Evolutionary conservation across 2,329 filamentous ascomycete species (phyloP).

Genomic region (Claviceps sp.): DNA sequence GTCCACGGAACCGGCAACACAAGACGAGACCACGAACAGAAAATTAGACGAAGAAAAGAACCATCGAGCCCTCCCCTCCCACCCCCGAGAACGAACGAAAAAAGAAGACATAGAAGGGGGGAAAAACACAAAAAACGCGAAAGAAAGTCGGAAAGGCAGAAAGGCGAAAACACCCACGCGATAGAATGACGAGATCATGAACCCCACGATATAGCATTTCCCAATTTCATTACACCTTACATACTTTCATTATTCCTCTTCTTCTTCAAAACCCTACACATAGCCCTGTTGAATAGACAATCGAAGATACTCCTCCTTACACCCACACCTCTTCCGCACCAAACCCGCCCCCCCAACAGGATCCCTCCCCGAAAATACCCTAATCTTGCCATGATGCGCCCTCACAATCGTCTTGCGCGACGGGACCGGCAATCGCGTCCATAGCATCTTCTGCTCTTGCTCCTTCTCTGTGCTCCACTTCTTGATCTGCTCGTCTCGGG

Average conservation of each 20-base stretch:
- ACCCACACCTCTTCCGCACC: background rate
- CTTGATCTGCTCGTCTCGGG: background rate
- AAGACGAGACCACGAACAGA: background rate
- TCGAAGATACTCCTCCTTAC: background rate
- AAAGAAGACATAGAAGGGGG: background rate
- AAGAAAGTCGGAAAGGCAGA: background rate
- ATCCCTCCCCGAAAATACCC: background rate
- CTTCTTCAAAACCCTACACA: background rate
- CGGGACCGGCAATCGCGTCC: background rate
- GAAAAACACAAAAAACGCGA: background rate
- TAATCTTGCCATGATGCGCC: slow-evolving; percentile 1
- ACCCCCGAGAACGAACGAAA: background rate
- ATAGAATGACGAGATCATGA: background rate
- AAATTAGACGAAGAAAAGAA: background rate
- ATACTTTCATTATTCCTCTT: too few relatives aligned
- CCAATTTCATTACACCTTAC: too few relatives aligned
- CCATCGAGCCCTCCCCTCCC: too few relatives aligned
- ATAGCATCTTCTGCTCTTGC: background rate
- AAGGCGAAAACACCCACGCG: background rate
- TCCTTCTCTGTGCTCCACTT: background rate
- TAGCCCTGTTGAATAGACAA: background rate
- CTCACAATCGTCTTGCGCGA: background rate
- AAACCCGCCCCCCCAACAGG: background rate
- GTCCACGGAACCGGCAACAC: background rate
- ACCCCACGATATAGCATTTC: background rate